phyloP scores from a whole-genome alignment of 768 basidiomycete species.

The Lactifluus subvellereus region DNA sequence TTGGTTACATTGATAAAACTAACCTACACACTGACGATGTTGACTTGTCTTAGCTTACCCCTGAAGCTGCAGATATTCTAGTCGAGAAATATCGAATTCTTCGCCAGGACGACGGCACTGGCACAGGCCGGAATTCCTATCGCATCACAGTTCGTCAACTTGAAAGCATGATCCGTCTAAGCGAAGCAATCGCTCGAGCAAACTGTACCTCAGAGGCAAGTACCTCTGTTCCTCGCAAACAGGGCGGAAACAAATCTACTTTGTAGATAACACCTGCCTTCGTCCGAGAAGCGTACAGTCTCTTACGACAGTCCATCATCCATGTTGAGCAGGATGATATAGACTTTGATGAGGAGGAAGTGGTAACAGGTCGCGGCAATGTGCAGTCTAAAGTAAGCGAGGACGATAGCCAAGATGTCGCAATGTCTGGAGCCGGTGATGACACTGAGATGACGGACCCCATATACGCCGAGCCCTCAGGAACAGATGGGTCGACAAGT shows the following conservation, averaged over 20 bases:
- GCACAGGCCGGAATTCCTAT: slow-evolving; percentile 86
- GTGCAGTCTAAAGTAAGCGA: slow-evolving; percentile 33
- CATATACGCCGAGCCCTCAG: slow-evolving; percentile 37
- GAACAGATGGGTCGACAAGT: slow-evolving; percentile 25
- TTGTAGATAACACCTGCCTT: slow-evolving; percentile 84
- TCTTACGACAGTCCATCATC: slow-evolving; percentile 95
- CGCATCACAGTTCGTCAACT: slow-evolving; percentile 97
- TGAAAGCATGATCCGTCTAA: slow-evolving; percentile 96
- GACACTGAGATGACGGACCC: slow-evolving; percentile 48
- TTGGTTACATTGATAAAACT: slow-evolving; percentile 28
- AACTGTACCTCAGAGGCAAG: slow-evolving; percentile 90
- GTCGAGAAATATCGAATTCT: slow-evolving; percentile 93
- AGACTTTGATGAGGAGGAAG: slow-evolving; percentile 92
- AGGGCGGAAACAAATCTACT: neutral
- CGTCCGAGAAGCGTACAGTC: slow-evolving; percentile 91
- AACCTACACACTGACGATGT: neutral
- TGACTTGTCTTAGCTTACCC: slow-evolving; percentile 60
- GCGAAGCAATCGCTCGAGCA: slow-evolving; percentile 94
- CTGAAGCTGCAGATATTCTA: slow-evolving; percentile 85
- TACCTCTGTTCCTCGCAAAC: neutral
- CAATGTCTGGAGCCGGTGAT: slow-evolving; percentile 53
- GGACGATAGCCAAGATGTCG: slow-evolving; percentile 53
- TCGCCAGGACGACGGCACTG: slow-evolving; percentile 87
- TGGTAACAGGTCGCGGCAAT: slow-evolving; percentile 46
- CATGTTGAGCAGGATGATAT: slow-evolving; percentile 99